Evolutionary conservation across 1,284 basidiomycete species (phyloP), one percentile per base, ranked within the genome.

Genomic region (Sutorius eximius): DNA sequence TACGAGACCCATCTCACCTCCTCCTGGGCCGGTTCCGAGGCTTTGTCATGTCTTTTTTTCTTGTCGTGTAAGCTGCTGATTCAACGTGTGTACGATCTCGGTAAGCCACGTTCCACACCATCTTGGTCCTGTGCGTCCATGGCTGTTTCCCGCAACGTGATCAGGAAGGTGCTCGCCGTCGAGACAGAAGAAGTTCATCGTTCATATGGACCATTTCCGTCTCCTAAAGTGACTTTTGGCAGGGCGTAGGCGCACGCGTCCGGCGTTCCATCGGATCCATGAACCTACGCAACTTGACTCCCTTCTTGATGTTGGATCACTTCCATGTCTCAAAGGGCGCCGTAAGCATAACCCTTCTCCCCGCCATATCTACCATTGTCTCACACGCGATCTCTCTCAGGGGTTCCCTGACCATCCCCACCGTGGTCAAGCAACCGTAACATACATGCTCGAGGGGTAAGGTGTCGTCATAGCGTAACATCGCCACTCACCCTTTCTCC

Each of bases 251-350:
- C 11, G 94, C 91, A 7, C 77, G 80, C 44, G 95, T 98, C n/a
- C 82, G 94, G 56, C 81, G 96, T 44, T 92, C 89, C 29, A 97
- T 98, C 61, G 95, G 95, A 12, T 82, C 85, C 1, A 77, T 77
- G 68, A 77, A 72, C 44, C 77, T 98, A 22, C 79, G 86, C 52
- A 97, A 95, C 69, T 75, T 97, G 45, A 88, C 88, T 0, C 95
- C 95, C 0, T 98, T 98, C 77, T 77, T 98, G 52, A 90, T 97
- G 89, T 75, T 92, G 7, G 90, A 92, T 67, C 86, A 90, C 62
- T 90, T 91, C 64, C 80, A 85, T 66, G 78, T 87, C 51, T 74
- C 75, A 1, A 69, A 81, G 63, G 85, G 85, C 51, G 85, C 85
- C 16, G 85, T 86, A 59, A 60, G 81, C 69, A 42, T 43, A 3